Conservation (phyloP, 2,329 filamentous ascomycete species). For the Fusarium redolens region DNA sequence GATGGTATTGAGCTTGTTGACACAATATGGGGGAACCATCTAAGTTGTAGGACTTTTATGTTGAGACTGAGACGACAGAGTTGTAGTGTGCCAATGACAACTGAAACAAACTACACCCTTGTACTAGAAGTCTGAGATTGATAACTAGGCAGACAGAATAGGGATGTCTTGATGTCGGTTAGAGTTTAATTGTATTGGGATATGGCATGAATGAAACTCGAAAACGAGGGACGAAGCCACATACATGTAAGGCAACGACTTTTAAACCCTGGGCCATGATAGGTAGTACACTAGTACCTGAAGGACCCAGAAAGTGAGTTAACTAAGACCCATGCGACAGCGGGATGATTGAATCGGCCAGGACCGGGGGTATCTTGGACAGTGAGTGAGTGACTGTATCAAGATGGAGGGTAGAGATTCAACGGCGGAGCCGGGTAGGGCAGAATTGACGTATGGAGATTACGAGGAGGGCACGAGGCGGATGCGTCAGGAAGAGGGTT, state of each 20-base stretch:
- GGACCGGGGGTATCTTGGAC: slow-evolving; percentile 27
- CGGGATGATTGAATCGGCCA: slow-evolving; percentile 41
- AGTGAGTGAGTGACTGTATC: slow-evolving; percentile 13
- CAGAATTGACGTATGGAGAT: slow-evolving; percentile 41
- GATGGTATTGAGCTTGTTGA: neutral
- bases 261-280: slow-evolving; percentile 29
- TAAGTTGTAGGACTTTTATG: slow-evolving; percentile 7
- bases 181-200: slow-evolving; percentile 17
- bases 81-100: neutral
- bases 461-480: slow-evolving; percentile 38
- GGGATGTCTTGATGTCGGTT: slow-evolving; percentile 1
- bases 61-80: neutral
- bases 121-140: neutral
- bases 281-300: slow-evolving; percentile 24
- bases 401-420: slow-evolving; percentile 22
- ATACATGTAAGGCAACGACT: slow-evolving; percentile 39
- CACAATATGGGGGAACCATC: neutral
- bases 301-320: slow-evolving; percentile 12
- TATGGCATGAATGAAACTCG: slow-evolving; percentile 14
- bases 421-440: slow-evolving; percentile 36
- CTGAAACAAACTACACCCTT: neutral
- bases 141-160: slow-evolving; percentile 17
- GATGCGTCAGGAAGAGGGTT: slow-evolving; percentile 9
- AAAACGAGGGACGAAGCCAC: slow-evolving; percentile 34
- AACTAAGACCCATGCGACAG: slow-evolving; percentile 37